These are phyloP conservation scores for Saccharum spontaneum DNA, from an alignment of 176 grass and related monocot species.

Conservation along the genomic window DNA sequence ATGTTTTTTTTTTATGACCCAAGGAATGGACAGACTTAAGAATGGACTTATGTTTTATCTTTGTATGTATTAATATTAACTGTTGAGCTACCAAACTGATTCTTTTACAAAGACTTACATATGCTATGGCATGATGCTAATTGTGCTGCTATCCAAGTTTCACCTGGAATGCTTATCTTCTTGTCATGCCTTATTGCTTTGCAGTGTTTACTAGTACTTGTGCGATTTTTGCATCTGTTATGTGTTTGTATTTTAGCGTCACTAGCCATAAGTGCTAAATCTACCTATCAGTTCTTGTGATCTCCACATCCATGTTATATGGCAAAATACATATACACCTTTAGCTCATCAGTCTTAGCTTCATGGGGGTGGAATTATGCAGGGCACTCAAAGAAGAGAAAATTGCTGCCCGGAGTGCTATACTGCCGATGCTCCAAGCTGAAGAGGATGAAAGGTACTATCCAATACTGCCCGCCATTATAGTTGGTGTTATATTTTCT, in stretches of 20 bases:
- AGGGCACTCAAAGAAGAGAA: constrained; percentile 96
- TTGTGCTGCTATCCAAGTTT: background rate
- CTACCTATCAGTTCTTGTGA: background rate
- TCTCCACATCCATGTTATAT: background rate
- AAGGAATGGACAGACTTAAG: background rate
- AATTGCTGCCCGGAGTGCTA: constrained; percentile 85
- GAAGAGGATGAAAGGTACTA: constrained; percentile 96
- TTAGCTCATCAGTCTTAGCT: constrained; percentile 7
- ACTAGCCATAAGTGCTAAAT: too few species aligned
- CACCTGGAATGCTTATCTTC: background rate
- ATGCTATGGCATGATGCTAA: background rate
- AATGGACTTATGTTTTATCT: background rate
- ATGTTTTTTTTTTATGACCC: background rate
- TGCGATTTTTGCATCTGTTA: background rate
- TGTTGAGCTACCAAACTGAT: background rate
- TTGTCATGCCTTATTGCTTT: background rate
- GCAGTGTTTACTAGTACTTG: background rate
- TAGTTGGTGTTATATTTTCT: background rate
- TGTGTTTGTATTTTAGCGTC: background rate
- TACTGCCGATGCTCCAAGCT: constrained; percentile 94
- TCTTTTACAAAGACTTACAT: background rate
- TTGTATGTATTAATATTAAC: background rate
- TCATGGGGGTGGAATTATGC: constrained; percentile 2
- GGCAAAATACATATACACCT: background rate
- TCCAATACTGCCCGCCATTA: background rate